Conservation (phyloP, 2,329 filamentous ascomycete genomes). For the Epichloe coenophiala region DNA sequence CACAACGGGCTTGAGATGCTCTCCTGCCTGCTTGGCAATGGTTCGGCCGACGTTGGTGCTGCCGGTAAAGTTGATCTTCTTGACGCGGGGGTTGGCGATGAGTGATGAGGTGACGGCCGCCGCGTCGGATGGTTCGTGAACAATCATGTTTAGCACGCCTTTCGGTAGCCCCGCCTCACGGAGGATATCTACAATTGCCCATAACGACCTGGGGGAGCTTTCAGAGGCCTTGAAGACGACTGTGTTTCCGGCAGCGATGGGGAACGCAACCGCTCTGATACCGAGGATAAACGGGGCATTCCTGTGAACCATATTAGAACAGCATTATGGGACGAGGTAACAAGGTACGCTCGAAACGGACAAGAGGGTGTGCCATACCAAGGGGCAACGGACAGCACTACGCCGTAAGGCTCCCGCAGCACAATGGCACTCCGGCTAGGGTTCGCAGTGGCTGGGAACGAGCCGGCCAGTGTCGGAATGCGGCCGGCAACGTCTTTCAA, state of each 20-base stretch:
- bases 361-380: constrained; percentile 41
- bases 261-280: constrained; percentile 40
- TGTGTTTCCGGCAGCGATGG: constrained; percentile 68
- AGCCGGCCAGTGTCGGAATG: constrained; percentile 24
- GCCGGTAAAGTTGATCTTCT: constrained; percentile 81
- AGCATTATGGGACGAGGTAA: background rate
- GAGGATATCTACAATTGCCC: constrained; percentile 48
- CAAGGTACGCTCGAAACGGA: background rate
- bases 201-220: constrained; percentile 45
- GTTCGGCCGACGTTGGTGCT: constrained; percentile 61
- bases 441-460: constrained; percentile 20
- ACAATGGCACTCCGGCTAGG: constrained; percentile 41
- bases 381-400: constrained; percentile 65
- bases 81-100: constrained; percentile 53
- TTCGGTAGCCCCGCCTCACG: constrained; percentile 63
- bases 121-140: constrained; percentile 51
- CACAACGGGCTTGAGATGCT: constrained; percentile 64
- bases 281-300: constrained; percentile 45
- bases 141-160: constrained; percentile 63
- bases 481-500: constrained; percentile 31
- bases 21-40: constrained; percentile 55
- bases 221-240: constrained; percentile 62
- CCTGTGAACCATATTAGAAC: constrained; percentile 22
- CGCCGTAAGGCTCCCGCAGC: constrained; percentile 64
- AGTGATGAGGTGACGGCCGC: constrained; percentile 51